These are phyloP conservation scores for Naganishia vaughanmartiniae DNA, from an alignment of 768 basidiomycete genomes.

Conservation along the genomic window DNA sequence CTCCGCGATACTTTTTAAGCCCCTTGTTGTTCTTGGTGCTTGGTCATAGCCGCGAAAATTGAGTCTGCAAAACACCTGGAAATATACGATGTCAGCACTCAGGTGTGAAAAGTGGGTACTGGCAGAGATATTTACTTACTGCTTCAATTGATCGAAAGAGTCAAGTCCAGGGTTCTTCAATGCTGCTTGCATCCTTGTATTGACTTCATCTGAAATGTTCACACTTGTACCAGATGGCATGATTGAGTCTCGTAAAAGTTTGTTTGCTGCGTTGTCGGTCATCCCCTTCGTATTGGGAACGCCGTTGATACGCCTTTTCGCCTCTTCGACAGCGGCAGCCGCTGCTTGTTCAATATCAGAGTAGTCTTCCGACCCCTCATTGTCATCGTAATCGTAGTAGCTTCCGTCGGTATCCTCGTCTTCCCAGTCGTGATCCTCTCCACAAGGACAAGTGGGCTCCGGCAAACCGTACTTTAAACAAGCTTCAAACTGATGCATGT, in stretches of 20 bases:
- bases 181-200: conserved; percentile 12
- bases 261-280: neutral
- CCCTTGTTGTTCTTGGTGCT: conserved; percentile 4
- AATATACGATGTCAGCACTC: neutral
- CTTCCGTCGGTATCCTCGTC: conserved; percentile 26
- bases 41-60: conserved; percentile 14
- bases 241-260: neutral
- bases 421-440: conserved; percentile 24
- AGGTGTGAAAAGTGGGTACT: neutral
- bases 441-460: conserved; percentile 22
- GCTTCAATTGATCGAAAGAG: conserved; percentile 20
- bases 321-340: conserved; percentile 10
- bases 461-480: conserved; percentile 24
- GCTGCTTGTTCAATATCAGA: conserved; percentile 25
- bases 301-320: conserved; percentile 8
- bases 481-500: conserved; percentile 26
- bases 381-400: conserved; percentile 18
- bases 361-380: conserved; percentile 10
- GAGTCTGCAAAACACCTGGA: conserved; percentile 12
- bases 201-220: conserved; percentile 11
- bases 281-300: neutral
- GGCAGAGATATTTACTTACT: neutral
- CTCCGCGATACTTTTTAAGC: neutral
- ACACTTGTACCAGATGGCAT: neutral
- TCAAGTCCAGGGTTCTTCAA: conserved; percentile 4